Evolutionary conservation across 2,329 filamentous ascomycete genomes (phyloP).

Genomic region (Furcasterigmium sp.): DNA sequence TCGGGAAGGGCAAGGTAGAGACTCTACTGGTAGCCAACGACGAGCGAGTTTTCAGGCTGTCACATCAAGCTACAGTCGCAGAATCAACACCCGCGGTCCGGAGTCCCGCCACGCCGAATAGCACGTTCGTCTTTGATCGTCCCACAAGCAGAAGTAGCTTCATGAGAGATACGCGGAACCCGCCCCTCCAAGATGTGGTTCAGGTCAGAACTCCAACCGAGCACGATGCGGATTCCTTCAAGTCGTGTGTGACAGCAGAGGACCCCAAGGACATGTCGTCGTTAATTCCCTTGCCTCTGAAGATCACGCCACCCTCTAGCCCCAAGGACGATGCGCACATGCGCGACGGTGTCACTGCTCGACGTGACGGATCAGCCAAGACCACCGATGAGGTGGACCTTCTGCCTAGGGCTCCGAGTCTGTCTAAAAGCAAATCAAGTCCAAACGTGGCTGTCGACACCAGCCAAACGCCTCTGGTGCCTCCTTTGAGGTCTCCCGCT

Average conservation of each 20-base stretch:
- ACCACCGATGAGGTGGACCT: not conserved
- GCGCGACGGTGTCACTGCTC: no score
- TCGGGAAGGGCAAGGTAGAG: conserved; percentile 8
- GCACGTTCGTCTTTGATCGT: not conserved
- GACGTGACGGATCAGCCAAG: not conserved
- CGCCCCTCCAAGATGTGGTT: not conserved
- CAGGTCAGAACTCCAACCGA: conserved; percentile 4
- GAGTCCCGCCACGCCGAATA: not conserved
- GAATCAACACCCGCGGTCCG: not conserved
- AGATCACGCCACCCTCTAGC: conserved; percentile 3
- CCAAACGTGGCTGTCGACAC: conserved; percentile 20
- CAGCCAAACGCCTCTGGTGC: conserved; percentile 31
- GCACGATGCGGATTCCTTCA: conserved; percentile 8
- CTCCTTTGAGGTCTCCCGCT: conserved; percentile 15
- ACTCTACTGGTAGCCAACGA: conserved; percentile 9
- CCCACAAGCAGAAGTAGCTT: no score
- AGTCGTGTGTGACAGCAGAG: conserved; percentile 4
- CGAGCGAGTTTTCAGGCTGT: conserved; percentile 8
- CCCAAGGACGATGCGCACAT: not conserved
- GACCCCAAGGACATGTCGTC: conserved; percentile 4
- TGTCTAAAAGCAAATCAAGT: conserved; percentile 18
- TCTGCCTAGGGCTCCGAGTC: conserved; percentile 5
- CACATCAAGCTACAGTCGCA: not conserved
- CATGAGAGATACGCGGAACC: not conserved
- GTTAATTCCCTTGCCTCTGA: conserved; percentile 2